Evolutionary conservation across 2,329 filamentous ascomycete genomes (phyloP), one percentile per base, ranked within the genome.

Genomic region (Fusarium albidum): DNA sequence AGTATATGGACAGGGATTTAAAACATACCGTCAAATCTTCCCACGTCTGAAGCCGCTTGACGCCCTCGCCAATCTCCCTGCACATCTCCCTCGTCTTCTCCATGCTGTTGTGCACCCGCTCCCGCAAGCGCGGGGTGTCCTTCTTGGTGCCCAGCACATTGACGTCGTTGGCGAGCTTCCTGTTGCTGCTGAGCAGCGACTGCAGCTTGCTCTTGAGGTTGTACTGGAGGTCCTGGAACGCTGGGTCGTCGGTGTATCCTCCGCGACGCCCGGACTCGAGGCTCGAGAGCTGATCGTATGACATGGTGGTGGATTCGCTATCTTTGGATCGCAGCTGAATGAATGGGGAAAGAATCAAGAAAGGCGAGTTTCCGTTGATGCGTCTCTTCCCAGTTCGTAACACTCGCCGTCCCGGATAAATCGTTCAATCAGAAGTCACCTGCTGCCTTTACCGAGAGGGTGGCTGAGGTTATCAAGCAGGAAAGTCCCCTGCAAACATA

Each of bases 31-130:
- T 91, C 44, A 92, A 86, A 68, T 94, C 92, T 70, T 87, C 91
- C 92, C 85, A 98, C 33, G 84, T 84, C 72, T 96, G 90, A 39
- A 97, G 84, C 75, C 89, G 92, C 86, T 98, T 98, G 61, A 99
- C 82, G 6, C 92, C 92, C 68, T 98, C 93, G 62, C 92, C 95
- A 55, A 96, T 90, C 49, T 95, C 90, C 74, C 94, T 93, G 80
- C 97, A 98, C 51, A 89, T 85, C 50, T 88, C 84, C 51, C 91
- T 87, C 27, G 92, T 92, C 76, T 96, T 92, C 63, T 96, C 91
- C 49, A 97, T 83, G 9, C 93, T 80, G 67, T 90, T 89, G 71
- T 95, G 91, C 21, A 99, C 92, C 64, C 95, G 83, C 76, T 99
- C 95, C 44, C 94, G 87, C 57, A 96, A 88, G 43, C 93, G 86